A percentile compares a stretch with the other conserved stretches of the same genome.
These are phyloP conservation scores for Exophiala sp. DNA, from an alignment of 2,329 filamentous ascomycete genomes.

Conservation along the genomic window DNA sequence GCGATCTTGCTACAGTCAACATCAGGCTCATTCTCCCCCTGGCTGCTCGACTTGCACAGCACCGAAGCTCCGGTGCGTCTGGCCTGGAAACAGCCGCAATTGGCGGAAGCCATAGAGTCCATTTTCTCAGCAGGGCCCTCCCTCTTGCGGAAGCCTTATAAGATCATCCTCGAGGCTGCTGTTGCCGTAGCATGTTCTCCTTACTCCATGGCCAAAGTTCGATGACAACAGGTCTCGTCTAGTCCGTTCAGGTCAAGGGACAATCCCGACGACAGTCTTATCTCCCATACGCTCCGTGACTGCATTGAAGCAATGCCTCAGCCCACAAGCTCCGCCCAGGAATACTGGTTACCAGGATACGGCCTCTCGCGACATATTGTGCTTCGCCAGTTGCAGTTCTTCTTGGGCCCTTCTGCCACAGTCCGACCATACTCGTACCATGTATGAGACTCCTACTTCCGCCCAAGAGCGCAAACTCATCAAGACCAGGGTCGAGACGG, in stretches of 20 bases:
- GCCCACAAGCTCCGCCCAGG: slow-evolving; percentile 27
- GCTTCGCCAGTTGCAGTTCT: slow-evolving; percentile 45
- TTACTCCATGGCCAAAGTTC: neutral
- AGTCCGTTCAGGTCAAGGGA: neutral
- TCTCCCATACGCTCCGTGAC: slow-evolving; percentile 4
- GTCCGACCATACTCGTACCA: slow-evolving; percentile 45
- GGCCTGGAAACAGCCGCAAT: neutral
- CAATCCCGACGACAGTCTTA: neutral
- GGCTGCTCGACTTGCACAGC: neutral
- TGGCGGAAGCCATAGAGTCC: neutral
- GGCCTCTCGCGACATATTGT: slow-evolving; percentile 46
- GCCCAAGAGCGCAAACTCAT: slow-evolving; percentile 8
- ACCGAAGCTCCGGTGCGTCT: neutral
- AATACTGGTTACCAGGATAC: slow-evolving; percentile 47
- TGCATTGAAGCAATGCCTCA: slow-evolving; percentile 18
- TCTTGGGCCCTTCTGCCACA: slow-evolving; percentile 44
- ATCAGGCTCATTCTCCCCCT: neutral
- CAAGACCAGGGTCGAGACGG: slow-evolving; percentile 42
- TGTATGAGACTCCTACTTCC: slow-evolving; percentile 30
- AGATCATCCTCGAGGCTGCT: slow-evolving; percentile 7
- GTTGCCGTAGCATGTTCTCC: neutral
- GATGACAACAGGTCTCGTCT: neutral
- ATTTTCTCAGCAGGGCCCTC: too few species aligned
- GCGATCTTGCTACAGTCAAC: neutral
- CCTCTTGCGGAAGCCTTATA: slow-evolving; percentile 12